Evolutionary conservation across 106 monocot genomes (phyloP).

Genomic region (Gastrodia elata): DNA sequence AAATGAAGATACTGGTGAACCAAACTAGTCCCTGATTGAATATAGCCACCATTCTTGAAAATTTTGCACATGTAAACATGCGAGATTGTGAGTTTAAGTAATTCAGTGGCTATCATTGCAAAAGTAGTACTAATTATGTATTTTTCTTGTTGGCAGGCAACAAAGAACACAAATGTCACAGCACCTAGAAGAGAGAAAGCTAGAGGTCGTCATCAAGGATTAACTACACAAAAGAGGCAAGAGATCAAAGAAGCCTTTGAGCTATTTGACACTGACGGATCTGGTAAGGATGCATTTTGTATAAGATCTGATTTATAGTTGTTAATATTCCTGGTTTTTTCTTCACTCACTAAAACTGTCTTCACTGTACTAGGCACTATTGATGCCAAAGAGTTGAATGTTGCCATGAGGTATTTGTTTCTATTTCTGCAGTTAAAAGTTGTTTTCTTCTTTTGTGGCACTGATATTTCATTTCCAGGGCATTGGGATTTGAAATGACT

Average conservation of each 20-base stretch:
- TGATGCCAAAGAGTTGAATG: slow-evolving; percentile 87
- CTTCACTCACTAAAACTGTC: not conserved
- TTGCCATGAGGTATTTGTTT: slow-evolving; percentile 85
- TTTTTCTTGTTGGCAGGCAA: slow-evolving; percentile 16
- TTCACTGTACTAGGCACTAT: slow-evolving; percentile 52
- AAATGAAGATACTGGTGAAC: too few species aligned
- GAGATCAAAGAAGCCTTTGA: slow-evolving; percentile 98
- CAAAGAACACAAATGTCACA: slow-evolving; percentile 9
- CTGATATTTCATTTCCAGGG: slow-evolving; percentile 44
- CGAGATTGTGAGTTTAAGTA: too few species aligned
- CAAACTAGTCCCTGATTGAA: too few species aligned
- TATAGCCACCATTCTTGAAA: too few species aligned
- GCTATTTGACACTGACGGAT: slow-evolving; percentile 91
- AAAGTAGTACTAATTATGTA: not conserved
- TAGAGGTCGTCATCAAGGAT: slow-evolving; percentile 38
- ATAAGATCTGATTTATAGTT: slow-evolving; percentile 1
- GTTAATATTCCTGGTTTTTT: slow-evolving; percentile 1
- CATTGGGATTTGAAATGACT: slow-evolving; percentile 90
- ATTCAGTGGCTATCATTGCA: too few species aligned
- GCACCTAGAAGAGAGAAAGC: slow-evolving; percentile 43
- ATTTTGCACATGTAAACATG: too few species aligned
- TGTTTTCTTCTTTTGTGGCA: not conserved
- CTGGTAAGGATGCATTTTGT: slow-evolving; percentile 43
- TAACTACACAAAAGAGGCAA: slow-evolving; percentile 57
- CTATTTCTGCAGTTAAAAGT: not conserved